Percentiles rank a stretch among this genome's conserved stretches.
These are phyloP conservation scores for Primulina tabacum DNA, from an alignment of 257 asterid genomes.

Conservation along the genomic window DNA sequence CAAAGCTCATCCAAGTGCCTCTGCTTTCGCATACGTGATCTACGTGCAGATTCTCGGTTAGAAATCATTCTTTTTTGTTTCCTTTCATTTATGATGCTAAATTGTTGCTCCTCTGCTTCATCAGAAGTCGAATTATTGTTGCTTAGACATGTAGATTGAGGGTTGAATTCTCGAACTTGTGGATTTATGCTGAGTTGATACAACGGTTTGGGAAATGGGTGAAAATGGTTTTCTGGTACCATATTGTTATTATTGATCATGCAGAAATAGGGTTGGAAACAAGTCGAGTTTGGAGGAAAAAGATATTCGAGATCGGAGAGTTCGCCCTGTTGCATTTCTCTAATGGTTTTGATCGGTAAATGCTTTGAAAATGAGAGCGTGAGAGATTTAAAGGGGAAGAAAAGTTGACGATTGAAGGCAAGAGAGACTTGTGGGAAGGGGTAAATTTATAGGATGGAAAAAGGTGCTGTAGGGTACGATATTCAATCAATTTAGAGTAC, in stretches of 20 bases:
- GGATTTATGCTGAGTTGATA: conserved; percentile 45
- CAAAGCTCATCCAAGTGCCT: conserved; percentile 88
- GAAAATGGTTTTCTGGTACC: conserved; percentile 39
- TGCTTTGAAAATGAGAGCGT: not conserved
- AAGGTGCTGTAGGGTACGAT: not conserved
- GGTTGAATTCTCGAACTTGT: conserved; percentile 58
- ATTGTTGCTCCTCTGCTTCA: conserved; percentile 73
- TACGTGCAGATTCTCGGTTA: conserved; percentile 77
- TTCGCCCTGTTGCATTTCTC: not conserved
- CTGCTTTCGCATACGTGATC: conserved; percentile 94
- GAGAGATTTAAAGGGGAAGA: not conserved
- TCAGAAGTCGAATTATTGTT: conserved; percentile 85
- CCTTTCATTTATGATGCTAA: conserved; percentile 70
- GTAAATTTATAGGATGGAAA: not conserved
- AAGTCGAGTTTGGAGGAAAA: not conserved
- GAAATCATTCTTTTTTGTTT: conserved; percentile 88
- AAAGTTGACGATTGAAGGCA: not conserved
- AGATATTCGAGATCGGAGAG: not conserved
- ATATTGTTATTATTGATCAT: conserved; percentile 25
- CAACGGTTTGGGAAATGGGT: conserved; percentile 43
- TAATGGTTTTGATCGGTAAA: not conserved
- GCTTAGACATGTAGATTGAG: conserved; percentile 59
- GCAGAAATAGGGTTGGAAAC: not conserved
- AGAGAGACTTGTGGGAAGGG: not conserved
- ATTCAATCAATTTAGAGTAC: not conserved